Conservation (phyloP, 202 grass and related monocot genomes). For the Bolboschoenoplectus hybrid region DNA sequence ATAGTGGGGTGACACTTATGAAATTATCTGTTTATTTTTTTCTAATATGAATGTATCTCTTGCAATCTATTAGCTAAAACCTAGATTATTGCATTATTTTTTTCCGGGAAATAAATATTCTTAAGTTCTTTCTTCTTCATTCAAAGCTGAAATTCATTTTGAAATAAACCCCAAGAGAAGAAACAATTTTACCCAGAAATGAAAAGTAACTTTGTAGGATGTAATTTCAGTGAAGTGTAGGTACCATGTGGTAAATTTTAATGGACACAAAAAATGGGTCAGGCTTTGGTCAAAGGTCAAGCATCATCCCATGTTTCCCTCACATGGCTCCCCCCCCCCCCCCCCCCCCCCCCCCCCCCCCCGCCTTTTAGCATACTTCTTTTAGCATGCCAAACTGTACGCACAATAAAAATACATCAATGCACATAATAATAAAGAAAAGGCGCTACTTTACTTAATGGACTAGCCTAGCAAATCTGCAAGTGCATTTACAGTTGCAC, state of each 20-base stretch:
- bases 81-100: background rate
- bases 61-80: background rate
- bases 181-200: background rate
- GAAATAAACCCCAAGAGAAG: background rate
- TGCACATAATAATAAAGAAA: conserved; percentile 41
- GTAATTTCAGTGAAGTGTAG: conserved; percentile 20
- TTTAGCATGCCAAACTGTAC: conserved; percentile 44
- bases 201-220: background rate
- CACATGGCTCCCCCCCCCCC: conserved; percentile 24
- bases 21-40: background rate
- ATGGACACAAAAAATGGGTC: background rate
- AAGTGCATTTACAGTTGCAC: conserved; percentile 41
- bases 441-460: conserved; percentile 36
- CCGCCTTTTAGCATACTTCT: conserved; percentile 33
- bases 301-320: conserved; percentile 42
- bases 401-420: conserved; percentile 44
- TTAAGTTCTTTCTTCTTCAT: background rate
- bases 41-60: background rate
- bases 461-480: conserved; percentile 34
- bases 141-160: background rate
- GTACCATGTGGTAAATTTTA: conserved; percentile 8
- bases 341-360: too few relatives aligned
- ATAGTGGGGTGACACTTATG: background rate
- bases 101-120: background rate
- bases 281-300: conserved; percentile 33